Evolutionary conservation across 495 filamentous ascomycete genomes (phyloP).

Genomic region (Penicillium subrubescens): DNA sequence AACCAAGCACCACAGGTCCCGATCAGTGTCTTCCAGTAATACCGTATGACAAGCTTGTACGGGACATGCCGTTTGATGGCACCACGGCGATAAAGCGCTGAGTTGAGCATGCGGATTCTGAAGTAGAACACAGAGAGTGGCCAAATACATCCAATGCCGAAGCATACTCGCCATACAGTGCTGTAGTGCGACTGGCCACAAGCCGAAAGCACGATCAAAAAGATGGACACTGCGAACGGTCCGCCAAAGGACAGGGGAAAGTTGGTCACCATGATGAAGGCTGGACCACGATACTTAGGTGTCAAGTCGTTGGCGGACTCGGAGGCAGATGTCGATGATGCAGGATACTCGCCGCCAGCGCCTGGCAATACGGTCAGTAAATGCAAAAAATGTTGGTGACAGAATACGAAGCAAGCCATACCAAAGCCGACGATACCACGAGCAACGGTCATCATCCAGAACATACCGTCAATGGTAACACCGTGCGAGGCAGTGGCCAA

Average conservation of each 20-base stretch:
- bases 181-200: constrained; percentile 42
- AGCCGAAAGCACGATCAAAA: constrained; percentile 49
- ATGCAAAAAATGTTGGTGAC: not conserved
- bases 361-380: constrained; percentile 11
- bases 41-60: constrained; percentile 44
- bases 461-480: constrained; percentile 50
- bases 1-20: constrained; percentile 55
- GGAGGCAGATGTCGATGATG: constrained; percentile 45
- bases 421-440: constrained; percentile 53
- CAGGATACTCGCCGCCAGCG: constrained; percentile 50
- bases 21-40: constrained; percentile 53
- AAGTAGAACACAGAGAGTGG: constrained; percentile 56
- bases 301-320: constrained; percentile 54
- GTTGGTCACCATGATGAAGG: constrained; percentile 58
- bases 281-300: constrained; percentile 47
- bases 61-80: constrained; percentile 51
- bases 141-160: constrained; percentile 53
- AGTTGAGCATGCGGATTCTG: constrained; percentile 55
- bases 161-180: constrained; percentile 55
- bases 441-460: constrained; percentile 56
- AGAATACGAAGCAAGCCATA: not conserved
- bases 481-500: constrained; percentile 53
- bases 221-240: constrained; percentile 50
- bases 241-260: constrained; percentile 53
- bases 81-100: constrained; percentile 49